Percentiles rank a stretch among this genome's conserved stretches.
Conservation (phyloP, 202 grass and related monocot genomes). For the Elaeis oleifera region DNA sequence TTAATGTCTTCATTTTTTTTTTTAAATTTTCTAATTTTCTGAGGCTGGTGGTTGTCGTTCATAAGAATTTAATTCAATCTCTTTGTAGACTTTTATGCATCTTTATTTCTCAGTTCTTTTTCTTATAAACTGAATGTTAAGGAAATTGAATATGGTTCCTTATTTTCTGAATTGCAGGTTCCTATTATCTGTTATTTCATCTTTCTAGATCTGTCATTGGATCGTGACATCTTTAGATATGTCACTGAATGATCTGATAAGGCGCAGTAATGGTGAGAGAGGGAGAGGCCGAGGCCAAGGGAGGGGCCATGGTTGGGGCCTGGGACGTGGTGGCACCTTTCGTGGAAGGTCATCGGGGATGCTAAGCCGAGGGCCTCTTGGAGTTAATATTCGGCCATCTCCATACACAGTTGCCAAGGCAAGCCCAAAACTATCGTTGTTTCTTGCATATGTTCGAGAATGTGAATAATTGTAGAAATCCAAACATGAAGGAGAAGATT, state of each 20-base stretch:
- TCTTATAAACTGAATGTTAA: no score
- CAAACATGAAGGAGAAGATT: constrained; percentile 36
- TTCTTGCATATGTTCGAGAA: constrained; percentile 63
- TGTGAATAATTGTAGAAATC: constrained; percentile 38
- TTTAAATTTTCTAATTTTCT: no score
- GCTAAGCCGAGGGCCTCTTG: constrained; percentile 66
- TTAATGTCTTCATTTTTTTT: no score
- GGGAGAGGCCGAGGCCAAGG: constrained; percentile 49
- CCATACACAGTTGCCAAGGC: constrained; percentile 84
- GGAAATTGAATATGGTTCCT: no score
- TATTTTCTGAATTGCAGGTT: no score
- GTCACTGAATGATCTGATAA: constrained; percentile 77
- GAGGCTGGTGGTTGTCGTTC: no score
- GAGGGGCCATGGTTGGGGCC: constrained; percentile 44
- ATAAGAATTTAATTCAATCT: no score
- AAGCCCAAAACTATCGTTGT: constrained; percentile 63
- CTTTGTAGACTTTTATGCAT: no score
- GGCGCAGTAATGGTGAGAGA: constrained; percentile 42
- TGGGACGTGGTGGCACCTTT: constrained; percentile 44
- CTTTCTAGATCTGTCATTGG: constrained; percentile 11
- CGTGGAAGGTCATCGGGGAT: constrained; percentile 54
- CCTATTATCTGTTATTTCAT: no score
- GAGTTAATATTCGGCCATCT: constrained; percentile 71
- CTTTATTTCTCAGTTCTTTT: no score
- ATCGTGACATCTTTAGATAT: constrained; percentile 62